Base-by-base conservation (phyloP, 176 grass and related monocot species). In the Thalia dealbata region DNA sequence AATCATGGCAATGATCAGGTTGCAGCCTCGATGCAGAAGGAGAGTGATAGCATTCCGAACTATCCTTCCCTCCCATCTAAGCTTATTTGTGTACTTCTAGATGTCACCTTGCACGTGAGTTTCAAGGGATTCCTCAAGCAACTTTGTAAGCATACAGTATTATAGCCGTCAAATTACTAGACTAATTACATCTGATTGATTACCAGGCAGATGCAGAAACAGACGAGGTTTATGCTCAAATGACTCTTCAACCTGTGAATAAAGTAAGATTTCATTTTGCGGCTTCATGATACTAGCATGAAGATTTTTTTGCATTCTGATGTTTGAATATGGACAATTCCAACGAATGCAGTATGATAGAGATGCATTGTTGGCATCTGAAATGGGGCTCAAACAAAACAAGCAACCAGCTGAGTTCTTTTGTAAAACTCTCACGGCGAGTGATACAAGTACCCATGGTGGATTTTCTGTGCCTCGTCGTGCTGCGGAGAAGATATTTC, bases 401-500 rank as follows among this genome's bases (percentile, higher is more conserved):
- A 99, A 99, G 32, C 95, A 99, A 69, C 95, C 95, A 8, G 81
- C 78, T 1, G 95, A 99, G 28, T 99, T 99, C 75, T 99, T 99
- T 48, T 99, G 88, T 79, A 99, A 99, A 89, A 99, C 81, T 8
- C 78, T 99, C 72, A 99, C 90, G 2, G 90, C 90, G 22, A 99
- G 95, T 0, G 95, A 99, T 74, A 99, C 95, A 29, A 99, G 95
- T 70, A 95, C 95, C 22, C 95, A 99, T 74, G 95, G 90, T 32
- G 95, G 95, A 24, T 99, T 99, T 78, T 99, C 95, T 6, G 95
- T 99, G 46, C 95, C 95, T 29, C 95, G 95, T 11, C 90, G 95
- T 78, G 79, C 95, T 19, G 95, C 95, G 0, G 95, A 99, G 75
- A 99, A 99, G 83, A 99, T 99, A 81, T 99, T 99, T 88, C 95